Evolutionary conservation across 2,329 filamentous ascomycete genomes (phyloP).

Genomic region (Didymella pomorum): DNA sequence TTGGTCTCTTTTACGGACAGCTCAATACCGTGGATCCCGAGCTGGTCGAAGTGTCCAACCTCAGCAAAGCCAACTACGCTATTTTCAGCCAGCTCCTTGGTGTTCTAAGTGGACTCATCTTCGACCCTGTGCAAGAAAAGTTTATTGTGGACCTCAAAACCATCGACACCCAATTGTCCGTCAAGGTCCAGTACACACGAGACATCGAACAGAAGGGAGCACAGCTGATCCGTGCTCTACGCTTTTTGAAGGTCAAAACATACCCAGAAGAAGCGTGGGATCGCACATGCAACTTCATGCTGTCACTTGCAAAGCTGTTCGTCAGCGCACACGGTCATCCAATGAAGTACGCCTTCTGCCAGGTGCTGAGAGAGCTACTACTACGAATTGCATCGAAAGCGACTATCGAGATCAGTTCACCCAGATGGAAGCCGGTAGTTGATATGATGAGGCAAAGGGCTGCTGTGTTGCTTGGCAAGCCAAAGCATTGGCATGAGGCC

Average conservation of each 20-base stretch:
- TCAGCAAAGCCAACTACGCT: conserved; percentile 94
- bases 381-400: conserved; percentile 86
- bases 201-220: conserved; percentile 84
- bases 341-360: conserved; percentile 94
- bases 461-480: conserved; percentile 86
- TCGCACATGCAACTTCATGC: conserved; percentile 87
- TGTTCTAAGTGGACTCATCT: conserved; percentile 95
- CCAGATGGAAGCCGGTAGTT: conserved; percentile 88
- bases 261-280: conserved; percentile 80
- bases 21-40: conserved; percentile 88
- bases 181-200: conserved; percentile 71
- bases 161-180: conserved; percentile 76
- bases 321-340: conserved; percentile 83
- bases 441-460: conserved; percentile 79
- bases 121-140: conserved; percentile 79
- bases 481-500: conserved; percentile 87
- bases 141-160: conserved; percentile 83
- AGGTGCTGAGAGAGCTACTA: conserved; percentile 85
- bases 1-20: conserved; percentile 96
- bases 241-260: conserved; percentile 80
- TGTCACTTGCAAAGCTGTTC: conserved; percentile 81
- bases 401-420: conserved; percentile 76
- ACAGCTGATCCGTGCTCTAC: conserved; percentile 89
- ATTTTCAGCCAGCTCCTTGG: conserved; percentile 91
- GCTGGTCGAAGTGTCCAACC: conserved; percentile 75